Evolutionary conservation across 345 rosid species (phyloP), one percentile per base, ranked within the genome.

Genomic region (Noccaea bulbosa): DNA sequence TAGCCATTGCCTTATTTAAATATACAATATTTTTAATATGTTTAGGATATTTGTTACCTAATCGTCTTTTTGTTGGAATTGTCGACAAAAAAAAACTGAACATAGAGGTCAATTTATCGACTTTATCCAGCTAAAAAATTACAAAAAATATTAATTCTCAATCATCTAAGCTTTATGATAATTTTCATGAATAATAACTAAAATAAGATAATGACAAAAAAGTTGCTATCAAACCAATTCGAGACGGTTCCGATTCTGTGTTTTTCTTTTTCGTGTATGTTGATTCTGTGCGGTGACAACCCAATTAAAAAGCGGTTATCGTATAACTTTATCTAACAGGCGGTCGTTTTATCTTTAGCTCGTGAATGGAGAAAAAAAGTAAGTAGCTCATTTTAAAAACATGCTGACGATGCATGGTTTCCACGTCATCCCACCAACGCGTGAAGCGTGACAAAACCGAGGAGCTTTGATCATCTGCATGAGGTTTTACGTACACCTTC

Each of bases 351-450:
- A 79, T 11, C 66, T 35, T 22, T 53, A 24, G 2, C 72, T 56
- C 22, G 30, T 11, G 48, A 78, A 80, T 65, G 73, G 65, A 45
- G 41, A 51, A 73, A 58, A 54, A 69, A 82, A 72, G 69, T 46
- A 47, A 69, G 54, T 59, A 56, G 69, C 10, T 69, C 72, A 65
- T 65, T 72, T 73, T 33, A 55, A 64, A 64, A 69, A 43, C 61
- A 62, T 33, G 70, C 60, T 39, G 84, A 79, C 82, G 89, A 81
- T 82, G 83, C 79, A 81, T 47, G 71, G 37, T 62, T 50, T 68
- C 88, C 91, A 85, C 87, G 87, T 88, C 88, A 83, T 71, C 79
- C 66, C 48, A 76, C 79, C 78, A 80, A 80, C 78, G 88, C 83
- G 80, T 55, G 63, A 73, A 45, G 88, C 84, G 82, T 81, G 88